Percentiles rank a stretch among this genome's conserved stretches.
Conservation (phyloP, 192 early-diverging fungal genomes). For the Rhizophagus prolifer region DNA sequence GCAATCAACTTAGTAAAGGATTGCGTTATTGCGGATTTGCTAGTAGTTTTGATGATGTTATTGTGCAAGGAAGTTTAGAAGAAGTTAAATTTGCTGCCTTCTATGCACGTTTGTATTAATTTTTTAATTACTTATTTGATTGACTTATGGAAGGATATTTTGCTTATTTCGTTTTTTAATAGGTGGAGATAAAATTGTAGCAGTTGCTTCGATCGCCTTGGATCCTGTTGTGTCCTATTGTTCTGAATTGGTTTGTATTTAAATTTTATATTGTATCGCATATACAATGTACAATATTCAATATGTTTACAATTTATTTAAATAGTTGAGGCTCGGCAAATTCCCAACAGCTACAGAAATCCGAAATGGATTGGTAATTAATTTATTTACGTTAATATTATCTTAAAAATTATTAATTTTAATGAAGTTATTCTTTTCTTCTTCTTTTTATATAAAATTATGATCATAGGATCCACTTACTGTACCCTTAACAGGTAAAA, state of each 20-base stretch:
- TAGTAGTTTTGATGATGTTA: slow-evolving; percentile 52
- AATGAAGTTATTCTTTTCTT: background rate
- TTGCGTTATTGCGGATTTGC: slow-evolving; percentile 57
- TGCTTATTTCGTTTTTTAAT: background rate
- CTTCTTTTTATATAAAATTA: no score
- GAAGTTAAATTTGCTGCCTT: slow-evolving; percentile 34
- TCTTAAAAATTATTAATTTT: background rate
- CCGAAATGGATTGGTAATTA: slow-evolving; percentile 23
- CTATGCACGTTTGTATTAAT: slow-evolving; percentile 34
- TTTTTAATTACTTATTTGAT: background rate
- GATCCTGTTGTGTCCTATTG: slow-evolving; percentile 43
- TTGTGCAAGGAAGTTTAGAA: slow-evolving; percentile 39
- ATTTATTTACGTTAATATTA: background rate
- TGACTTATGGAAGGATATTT: background rate
- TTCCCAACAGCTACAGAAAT: slow-evolving; percentile 43
- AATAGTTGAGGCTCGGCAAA: slow-evolving; percentile 27
- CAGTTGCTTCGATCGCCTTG: slow-evolving; percentile 37
- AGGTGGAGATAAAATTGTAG: slow-evolving; percentile 40
- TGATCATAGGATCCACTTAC: background rate
- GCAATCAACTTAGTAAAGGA: slow-evolving; percentile 52
- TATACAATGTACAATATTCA: background rate
- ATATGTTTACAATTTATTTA: background rate
- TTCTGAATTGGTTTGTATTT: slow-evolving; percentile 35
- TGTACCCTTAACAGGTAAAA: background rate
- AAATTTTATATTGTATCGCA: background rate